A percentile compares a stretch with the other conserved stretches of the same genome.
These are phyloP conservation scores for Auxenochlorella pyrenoidosa DNA, from an alignment of 139 green algal genomes.

Conservation along the genomic window DNA sequence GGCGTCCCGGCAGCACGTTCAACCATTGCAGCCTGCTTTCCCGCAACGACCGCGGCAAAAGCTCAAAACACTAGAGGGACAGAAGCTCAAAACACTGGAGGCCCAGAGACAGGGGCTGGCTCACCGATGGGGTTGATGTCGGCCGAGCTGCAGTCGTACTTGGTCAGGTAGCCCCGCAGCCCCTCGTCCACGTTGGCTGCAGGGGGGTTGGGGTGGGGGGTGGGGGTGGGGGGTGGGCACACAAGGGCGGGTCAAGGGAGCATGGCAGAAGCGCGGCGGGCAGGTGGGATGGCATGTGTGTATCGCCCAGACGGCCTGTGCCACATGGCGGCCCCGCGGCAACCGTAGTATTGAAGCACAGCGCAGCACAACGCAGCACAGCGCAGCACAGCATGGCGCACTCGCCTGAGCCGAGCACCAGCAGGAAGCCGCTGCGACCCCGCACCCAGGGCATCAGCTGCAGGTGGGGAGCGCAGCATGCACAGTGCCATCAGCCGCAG, in stretches of 20 bases:
- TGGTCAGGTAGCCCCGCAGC: conserved; percentile 87
- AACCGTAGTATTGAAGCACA: not conserved
- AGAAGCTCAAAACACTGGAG: no score
- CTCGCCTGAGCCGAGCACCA: conserved; percentile 87
- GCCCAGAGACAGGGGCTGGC: no score
- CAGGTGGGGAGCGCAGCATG: not conserved
- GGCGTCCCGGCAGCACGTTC: no score
- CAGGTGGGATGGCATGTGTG: no score
- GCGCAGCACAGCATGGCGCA: not conserved
- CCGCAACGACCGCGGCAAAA: no score
- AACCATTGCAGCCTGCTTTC: no score
- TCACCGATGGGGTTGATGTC: conserved; percentile 98
- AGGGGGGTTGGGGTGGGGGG: not conserved
- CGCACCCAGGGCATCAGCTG: conserved; percentile 78
- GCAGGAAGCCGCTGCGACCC: conserved; percentile 79
- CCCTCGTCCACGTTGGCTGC: conserved; percentile 97
- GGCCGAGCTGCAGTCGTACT: conserved; percentile 95
- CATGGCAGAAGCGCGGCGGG: no score
- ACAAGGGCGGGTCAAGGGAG: not conserved
- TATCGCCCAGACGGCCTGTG: no score
- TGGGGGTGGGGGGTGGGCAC: not conserved
- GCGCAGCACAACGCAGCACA: not conserved
- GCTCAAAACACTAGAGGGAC: no score
- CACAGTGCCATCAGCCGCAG: no score
- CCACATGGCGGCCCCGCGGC: no score